Conservation (phyloP, 1,284 basidiomycete genomes). For the Cutaneotrichosporon cutaneum region DNA sequence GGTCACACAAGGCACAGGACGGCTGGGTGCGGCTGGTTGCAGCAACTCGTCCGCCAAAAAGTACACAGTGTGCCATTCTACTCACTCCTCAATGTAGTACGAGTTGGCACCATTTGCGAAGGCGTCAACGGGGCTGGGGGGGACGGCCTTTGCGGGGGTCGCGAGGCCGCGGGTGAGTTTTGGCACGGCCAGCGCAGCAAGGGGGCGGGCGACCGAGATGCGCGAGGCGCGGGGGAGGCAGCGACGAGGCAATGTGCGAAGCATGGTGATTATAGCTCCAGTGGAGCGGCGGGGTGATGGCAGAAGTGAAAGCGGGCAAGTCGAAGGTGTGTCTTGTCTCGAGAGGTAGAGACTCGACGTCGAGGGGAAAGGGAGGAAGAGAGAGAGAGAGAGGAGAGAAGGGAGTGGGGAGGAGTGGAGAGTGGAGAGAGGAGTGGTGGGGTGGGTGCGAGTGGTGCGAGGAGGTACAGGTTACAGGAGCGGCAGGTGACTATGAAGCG, state of each 20-base stretch:
- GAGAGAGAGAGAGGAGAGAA: neutral
- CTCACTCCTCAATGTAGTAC: slow-evolving; percentile 85
- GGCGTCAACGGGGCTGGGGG: slow-evolving; percentile 54
- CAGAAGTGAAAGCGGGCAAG: neutral
- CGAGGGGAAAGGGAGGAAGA: neutral
- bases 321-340: slow-evolving; percentile 2
- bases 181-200: slow-evolving; percentile 16
- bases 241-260: slow-evolving; percentile 35
- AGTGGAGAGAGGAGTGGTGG: neutral
- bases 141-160: slow-evolving; percentile 36
- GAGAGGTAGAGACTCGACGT: slow-evolving; percentile 1
- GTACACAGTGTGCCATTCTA: slow-evolving; percentile 10
- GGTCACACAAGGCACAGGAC: neutral
- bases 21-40: neutral
- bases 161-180: slow-evolving; percentile 34
- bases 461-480: neutral
- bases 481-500: neutral
- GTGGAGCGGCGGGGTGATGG: slow-evolving; percentile 5
- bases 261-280: slow-evolving; percentile 24
- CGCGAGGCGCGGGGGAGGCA: slow-evolving; percentile 23
- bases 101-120: slow-evolving; percentile 90
- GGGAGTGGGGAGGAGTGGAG: slow-evolving; percentile 1
- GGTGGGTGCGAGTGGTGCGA: neutral
- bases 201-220: slow-evolving; percentile 11
- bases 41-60: too few relatives aligned